Evolutionary conservation across 108 stramenopile species (phyloP).

Genomic region (Mayamaea pseudoterrestris): DNA sequence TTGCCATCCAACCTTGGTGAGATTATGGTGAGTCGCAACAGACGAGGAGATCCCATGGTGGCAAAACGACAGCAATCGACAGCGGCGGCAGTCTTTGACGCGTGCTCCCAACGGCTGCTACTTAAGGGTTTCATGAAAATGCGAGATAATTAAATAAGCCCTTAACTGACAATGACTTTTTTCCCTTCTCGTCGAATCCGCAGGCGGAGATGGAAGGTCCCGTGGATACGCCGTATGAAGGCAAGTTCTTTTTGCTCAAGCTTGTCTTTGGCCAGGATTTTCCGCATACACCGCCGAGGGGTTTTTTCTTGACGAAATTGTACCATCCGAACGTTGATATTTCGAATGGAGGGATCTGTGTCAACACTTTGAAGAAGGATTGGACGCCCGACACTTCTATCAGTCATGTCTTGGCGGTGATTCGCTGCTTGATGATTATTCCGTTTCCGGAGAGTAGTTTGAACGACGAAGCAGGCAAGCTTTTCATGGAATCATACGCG

Average conservation of each 20-base stretch:
- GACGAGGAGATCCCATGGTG: too few species aligned
- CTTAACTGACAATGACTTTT: too few species aligned
- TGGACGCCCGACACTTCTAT: constrained; percentile 87
- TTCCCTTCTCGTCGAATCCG: too few species aligned
- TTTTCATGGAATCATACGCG: constrained; percentile 98
- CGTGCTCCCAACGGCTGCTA: too few species aligned
- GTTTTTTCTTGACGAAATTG: constrained; percentile 96
- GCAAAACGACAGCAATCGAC: too few species aligned
- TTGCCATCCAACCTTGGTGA: constrained; percentile 58
- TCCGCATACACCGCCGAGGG: constrained; percentile 89
- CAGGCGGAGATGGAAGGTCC: constrained; percentile 94
- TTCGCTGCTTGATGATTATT: constrained; percentile 96
- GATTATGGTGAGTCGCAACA: constrained; percentile 47
- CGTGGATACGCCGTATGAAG: constrained; percentile 91
- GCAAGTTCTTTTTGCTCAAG: constrained; percentile 88
- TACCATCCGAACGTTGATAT: constrained; percentile 98
- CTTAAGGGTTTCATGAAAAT: too few species aligned
- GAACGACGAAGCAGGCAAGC: constrained; percentile 98
- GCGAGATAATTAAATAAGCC: too few species aligned
- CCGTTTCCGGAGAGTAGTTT: constrained; percentile 97
- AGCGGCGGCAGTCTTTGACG: too few species aligned
- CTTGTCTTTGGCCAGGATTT: constrained; percentile 78
- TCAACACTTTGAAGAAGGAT: constrained; percentile 96
- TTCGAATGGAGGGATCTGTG: constrained; percentile 93
- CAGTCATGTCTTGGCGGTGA: constrained; percentile 91